Evolutionary conservation across 768 basidiomycete genomes (phyloP).

Genomic region (Pleurotus eryngii): DNA sequence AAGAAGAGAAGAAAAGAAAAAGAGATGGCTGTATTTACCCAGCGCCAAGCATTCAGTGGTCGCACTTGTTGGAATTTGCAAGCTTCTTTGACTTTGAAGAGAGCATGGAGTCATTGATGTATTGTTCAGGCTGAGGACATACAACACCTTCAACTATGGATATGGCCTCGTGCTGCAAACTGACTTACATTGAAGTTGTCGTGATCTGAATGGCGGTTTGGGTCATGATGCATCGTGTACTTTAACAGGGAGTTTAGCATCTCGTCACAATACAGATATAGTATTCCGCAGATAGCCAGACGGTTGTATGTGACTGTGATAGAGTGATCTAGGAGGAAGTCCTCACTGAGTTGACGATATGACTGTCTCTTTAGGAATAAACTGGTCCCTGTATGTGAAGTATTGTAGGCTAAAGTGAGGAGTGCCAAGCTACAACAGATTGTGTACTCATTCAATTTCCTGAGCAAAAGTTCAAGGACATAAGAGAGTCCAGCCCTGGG

Average conservation of each 20-base stretch:
- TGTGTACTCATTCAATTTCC: constrained; percentile 35
- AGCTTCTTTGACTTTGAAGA: constrained; percentile 43
- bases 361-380: constrained; percentile 38
- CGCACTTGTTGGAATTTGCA: constrained; percentile 37
- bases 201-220: constrained; percentile 36
- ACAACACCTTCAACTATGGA: background rate
- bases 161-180: background rate
- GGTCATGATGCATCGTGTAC: constrained; percentile 35
- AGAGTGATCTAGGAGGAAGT: background rate
- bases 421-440: constrained; percentile 36
- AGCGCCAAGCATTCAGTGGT: constrained; percentile 49
- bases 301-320: no score
- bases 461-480: constrained; percentile 3
- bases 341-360: constrained; percentile 35
- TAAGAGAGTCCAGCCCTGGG: no score
- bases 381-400: constrained; percentile 36
- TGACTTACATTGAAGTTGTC: constrained; percentile 29
- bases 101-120: constrained; percentile 32
- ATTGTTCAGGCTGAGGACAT: constrained; percentile 40
- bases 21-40: no score
- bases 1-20: no score
- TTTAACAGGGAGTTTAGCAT: no score
- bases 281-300: no score
- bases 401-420: constrained; percentile 37
- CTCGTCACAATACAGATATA: no score